Percentiles rank a stretch among this genome's conserved stretches.
Conservation (phyloP, 352 stramenopile species). For the Blastocystis sp. region DNA sequence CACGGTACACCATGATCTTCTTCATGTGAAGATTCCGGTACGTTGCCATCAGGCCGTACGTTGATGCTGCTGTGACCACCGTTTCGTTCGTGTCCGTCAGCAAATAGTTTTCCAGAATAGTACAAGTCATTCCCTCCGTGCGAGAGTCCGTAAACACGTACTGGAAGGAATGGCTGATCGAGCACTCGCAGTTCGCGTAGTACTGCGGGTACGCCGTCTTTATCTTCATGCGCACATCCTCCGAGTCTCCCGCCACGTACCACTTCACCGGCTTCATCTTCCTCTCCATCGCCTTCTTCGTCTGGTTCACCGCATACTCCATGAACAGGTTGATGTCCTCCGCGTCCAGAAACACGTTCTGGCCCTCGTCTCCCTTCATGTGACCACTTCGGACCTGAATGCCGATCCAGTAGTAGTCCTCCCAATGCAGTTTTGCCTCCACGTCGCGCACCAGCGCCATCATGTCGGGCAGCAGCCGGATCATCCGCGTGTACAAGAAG, state of each 20-base stretch:
- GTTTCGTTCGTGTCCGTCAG: constrained; percentile 19
- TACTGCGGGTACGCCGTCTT: constrained; percentile 4
- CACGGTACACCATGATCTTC: constrained; percentile 49
- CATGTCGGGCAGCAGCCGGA: constrained; percentile 21
- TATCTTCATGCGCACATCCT: not conserved
- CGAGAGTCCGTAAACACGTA: not conserved
- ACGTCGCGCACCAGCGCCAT: not conserved
- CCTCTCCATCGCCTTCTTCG: constrained; percentile 13
- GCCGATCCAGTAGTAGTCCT: constrained; percentile 63
- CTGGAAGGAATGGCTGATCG: constrained; percentile 38
- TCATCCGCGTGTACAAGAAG: constrained; percentile 51
- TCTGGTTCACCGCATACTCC: constrained; percentile 19
- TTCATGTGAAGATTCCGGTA: constrained; percentile 48
- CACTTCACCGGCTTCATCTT: constrained; percentile 41
- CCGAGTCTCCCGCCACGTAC: constrained; percentile 21
- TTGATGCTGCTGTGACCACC: constrained; percentile 18
- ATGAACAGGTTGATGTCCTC: constrained; percentile 38
- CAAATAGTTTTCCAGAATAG: constrained; percentile 51
- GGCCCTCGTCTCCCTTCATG: constrained; percentile 36
- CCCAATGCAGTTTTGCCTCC: constrained; percentile 29
- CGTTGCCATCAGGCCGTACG: constrained; percentile 34
- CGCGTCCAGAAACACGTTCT: constrained; percentile 55
- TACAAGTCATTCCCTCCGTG: constrained; percentile 41
- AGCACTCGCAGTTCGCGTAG: not conserved
- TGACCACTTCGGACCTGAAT: constrained; percentile 43